Base-by-base conservation (phyloP, 2,329 filamentous ascomycete species). In the Fonsecaea erecta region DNA sequence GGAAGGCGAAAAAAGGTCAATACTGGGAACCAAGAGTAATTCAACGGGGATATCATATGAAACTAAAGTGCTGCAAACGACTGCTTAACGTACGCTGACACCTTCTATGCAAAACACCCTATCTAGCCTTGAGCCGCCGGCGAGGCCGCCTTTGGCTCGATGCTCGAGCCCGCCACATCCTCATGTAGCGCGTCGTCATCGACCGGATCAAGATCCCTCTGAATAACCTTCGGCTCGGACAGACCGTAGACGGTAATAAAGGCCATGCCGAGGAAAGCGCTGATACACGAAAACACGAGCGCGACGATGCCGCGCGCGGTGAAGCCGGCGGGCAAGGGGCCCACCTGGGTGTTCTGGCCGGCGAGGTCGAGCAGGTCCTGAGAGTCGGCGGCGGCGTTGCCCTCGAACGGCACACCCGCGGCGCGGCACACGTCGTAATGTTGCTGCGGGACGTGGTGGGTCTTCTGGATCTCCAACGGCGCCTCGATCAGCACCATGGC, bases 331-430 rank as follows among this genome's bases (percentile, higher is more conserved):
- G 79, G 82, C n/a, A 0, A 90, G 90, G 16, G 94, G 73, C 48
- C 78, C 81, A 0, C 75, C 76, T 0, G 86, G 83, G 2, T 83
- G 80, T 48, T 74, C 77, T 64, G 88, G 9, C 89, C 89, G 0
- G 75, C 77, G 1, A 92, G 78, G 68, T 95, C 85, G 0, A 91
- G 77, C 8, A 86, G 78, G 70, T 94, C 78, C 0, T 77, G 74
- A 0, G 85, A 88, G 72, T 93, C 92, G 0, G 83, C 92, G 0
- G 91, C 92, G 0, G 91, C 92, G 71, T 95, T 95, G 3, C 92
- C 92, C 2, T 73, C 72, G 28, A 63, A 64, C 2, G 55, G 48
- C 2, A 0, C 85, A 81, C 0, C 86, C 76, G 6, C 79, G 77
- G 80, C 83, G 3, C 77, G 77, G 56, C 73, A 74, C 5, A 67